Base-by-base conservation (phyloP, 2,329 filamentous ascomycete species). In the Volutella citrinella region DNA sequence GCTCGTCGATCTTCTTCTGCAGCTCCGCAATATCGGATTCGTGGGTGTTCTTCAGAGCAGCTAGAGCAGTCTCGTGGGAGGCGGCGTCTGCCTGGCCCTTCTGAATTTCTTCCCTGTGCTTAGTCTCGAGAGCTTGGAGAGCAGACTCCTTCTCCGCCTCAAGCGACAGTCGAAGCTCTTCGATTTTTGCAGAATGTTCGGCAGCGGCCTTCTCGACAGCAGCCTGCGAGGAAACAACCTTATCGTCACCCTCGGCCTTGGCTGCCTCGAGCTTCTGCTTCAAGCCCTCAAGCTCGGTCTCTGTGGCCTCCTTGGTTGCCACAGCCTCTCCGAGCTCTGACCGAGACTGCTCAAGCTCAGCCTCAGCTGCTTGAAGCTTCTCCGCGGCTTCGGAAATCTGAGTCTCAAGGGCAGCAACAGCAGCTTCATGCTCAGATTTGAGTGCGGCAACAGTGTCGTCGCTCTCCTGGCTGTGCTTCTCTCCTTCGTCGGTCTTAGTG, bases 1-100 rank as follows among this genome's bases (percentile, higher is more conserved):
- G 54, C 24, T 73, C 69, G 14, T 76, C 69, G 19, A 82, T 64
- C 56, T 76, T 72, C 49, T 64, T 69, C 55, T 80, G 70, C 27
- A 82, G 58, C 14, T 70, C 69, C 16, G 63, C 64, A 19, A 69
- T 49, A 5, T 63, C 57, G 10, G 63, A 49, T 34, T 78, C 72
- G 42, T 81, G 74, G 29, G 59, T 59, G 5, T 65, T 47, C 49
- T 70, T 74, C 28, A 80, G 60, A 9, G 75, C 72, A 9, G 65
- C 57, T 18, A 80, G 52, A 14, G 68, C 63, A 35, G 69, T 61
- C 39, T 76, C 69, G 19, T 76, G 69, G 3, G 66, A 68, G 10
- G 63, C 60, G 8, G 63, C 60, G 30, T 70, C 61, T 1, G 64
- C 50, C 46, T 68, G 63, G 35, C 64, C 68, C 47, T 70, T 65